Evolutionary conservation across 2,329 filamentous ascomycete species (phyloP), one percentile per base, ranked within the genome.

Genomic region (Neopestalotiopsis sp.): DNA sequence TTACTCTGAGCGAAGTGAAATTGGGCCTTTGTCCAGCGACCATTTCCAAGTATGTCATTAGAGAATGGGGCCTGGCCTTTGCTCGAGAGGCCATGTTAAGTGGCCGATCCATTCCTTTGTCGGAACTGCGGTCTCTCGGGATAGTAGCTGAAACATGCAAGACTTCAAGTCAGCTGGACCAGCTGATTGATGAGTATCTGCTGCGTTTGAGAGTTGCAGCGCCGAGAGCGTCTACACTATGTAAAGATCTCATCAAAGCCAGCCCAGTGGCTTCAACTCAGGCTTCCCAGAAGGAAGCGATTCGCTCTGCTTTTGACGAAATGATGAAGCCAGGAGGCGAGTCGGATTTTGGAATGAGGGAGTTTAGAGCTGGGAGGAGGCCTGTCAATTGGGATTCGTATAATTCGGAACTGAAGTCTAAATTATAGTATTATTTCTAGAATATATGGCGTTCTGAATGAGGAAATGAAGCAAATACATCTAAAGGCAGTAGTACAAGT

Each of bases 1-100:
- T 78, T 13, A 81, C 76, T 1, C 73, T 85, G 4, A 82, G 77
- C 69, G 82, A 85, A 62, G 80, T 79, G 4, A 83, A 81, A 65
- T 72, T 81, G 1, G 81, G 79, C 0, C 70, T 83, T 5, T 79
- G 77, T 66, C 76, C 81, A 1, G 81, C 80, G 0, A 78, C 76
- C 1, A 81, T 83, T 5, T 83, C 80, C 1, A 80, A 79, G 66
- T 83, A 80, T 66, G 71, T 83, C 1, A 71, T 80, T 32, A 73
- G 81, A 2, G 81, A 82, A 72, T 81, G 76, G 77, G 80, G 82
- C 0, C 10, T 79, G 4, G 66, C 78, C 1, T 79, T 83, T 65
- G 69, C 79, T 1, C 69, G 81, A 6, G 77, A 80, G 68, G 79
- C 79, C 0, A 81, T 83, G 76, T 72, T 84, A 1, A 78, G 78